Conservation (phyloP, 1,284 basidiomycete genomes). For the Puccinia brachypodii region DNA sequence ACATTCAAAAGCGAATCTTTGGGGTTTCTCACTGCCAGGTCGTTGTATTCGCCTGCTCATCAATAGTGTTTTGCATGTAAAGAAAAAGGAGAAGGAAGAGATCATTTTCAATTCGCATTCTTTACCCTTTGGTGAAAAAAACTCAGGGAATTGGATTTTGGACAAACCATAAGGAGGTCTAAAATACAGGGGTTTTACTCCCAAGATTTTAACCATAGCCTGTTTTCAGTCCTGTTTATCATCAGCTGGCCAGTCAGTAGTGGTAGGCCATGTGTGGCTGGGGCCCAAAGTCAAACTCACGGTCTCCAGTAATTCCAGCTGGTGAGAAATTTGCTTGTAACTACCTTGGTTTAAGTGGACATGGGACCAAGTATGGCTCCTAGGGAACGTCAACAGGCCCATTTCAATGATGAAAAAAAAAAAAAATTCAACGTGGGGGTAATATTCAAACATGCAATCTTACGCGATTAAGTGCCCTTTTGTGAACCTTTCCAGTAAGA, state of each 20-base stretch:
- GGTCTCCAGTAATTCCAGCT: conserved; percentile 50
- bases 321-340: conserved; percentile 50
- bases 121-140: neutral
- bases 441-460: neutral
- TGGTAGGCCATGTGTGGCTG: neutral
- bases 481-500: conserved; percentile 51
- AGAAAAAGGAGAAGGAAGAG: neutral
- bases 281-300: conserved; percentile 8
- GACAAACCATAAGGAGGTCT: conserved; percentile 49
- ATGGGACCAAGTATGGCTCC: conserved; percentile 53
- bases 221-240: conserved; percentile 41
- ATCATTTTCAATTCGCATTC: neutral
- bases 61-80: conserved; percentile 15
- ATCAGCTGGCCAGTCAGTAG: neutral
- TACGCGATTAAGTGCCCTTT: conserved; percentile 55
- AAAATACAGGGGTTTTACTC: conserved; percentile 54
- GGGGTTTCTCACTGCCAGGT: conserved; percentile 18
- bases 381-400: neutral
- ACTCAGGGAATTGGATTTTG: neutral
- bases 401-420: conserved; percentile 2
- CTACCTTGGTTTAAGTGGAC: conserved; percentile 52
- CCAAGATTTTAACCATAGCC: conserved; percentile 55
- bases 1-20: neutral
- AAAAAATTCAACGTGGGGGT: neutral
- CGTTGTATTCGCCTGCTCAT: conserved; percentile 50